These are phyloP conservation scores for Lactuca sativa DNA, from an alignment of 129 eudicot species.

Conservation along the genomic window DNA sequence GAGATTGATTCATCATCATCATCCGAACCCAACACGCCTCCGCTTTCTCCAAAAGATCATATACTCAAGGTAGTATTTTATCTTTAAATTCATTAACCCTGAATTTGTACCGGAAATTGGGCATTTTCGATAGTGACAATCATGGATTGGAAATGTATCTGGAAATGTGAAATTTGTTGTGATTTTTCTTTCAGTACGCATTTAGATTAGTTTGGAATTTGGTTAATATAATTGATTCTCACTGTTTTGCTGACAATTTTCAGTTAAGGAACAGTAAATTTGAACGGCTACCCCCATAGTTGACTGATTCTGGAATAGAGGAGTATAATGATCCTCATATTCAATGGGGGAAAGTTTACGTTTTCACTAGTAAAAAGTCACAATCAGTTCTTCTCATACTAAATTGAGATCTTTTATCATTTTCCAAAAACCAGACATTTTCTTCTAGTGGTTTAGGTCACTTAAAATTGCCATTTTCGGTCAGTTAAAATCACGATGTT, in stretches of 20 bases:
- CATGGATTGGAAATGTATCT: slow-evolving; percentile 11
- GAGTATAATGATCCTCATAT: not conserved
- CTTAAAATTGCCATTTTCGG: not conserved
- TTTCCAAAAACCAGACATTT: not conserved
- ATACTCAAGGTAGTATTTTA: slow-evolving; percentile 48
- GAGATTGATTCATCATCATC: slow-evolving; percentile 61
- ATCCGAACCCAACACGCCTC: slow-evolving; percentile 40
- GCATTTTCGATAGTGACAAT: slow-evolving; percentile 3
- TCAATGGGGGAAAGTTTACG: not conserved
- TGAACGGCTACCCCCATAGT: slow-evolving; percentile 7
- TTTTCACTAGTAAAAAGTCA: slow-evolving; percentile 14
- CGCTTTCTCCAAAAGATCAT: slow-evolving; percentile 54
- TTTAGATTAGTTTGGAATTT: not conserved
- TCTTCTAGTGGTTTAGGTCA: slow-evolving; percentile 1
- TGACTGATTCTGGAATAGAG: slow-evolving; percentile 14
- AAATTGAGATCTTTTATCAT: not conserved
- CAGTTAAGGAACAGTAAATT: slow-evolving; percentile 19
- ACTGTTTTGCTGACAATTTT: not conserved
- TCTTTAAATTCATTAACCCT: slow-evolving; percentile 14
- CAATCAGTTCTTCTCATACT: slow-evolving; percentile 13
- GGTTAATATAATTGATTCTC: not conserved
- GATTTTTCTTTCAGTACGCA: not conserved
- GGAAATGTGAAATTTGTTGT: slow-evolving; percentile 9
- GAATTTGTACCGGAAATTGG: slow-evolving; percentile 14
- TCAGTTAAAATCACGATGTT: not conserved